These are phyloP conservation scores for Penicillium cataractarum DNA, from an alignment of 495 filamentous ascomycete species.

Conservation along the genomic window DNA sequence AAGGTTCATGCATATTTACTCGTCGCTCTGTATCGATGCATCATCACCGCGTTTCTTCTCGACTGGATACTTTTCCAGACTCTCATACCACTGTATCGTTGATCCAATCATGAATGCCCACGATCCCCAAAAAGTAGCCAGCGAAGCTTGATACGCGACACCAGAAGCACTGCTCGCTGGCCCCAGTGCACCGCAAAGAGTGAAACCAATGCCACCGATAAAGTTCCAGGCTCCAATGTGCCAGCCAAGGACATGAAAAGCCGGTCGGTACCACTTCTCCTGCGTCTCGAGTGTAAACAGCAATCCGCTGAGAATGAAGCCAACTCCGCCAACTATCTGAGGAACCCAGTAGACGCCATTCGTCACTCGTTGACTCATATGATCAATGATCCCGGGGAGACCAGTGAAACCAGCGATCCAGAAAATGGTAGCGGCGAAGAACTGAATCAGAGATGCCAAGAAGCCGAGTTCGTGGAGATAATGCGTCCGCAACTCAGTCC, in stretches of 20 bases:
- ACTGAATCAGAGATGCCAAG: constrained; percentile 62
- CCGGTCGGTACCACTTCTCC: constrained; percentile 65
- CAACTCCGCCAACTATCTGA: constrained; percentile 66
- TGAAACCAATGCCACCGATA: constrained; percentile 68
- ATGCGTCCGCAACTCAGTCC: constrained; percentile 59
- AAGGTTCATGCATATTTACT: not conserved
- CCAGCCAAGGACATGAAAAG: constrained; percentile 61
- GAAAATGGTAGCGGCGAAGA: constrained; percentile 63
- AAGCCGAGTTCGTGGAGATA: constrained; percentile 72
- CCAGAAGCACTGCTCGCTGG: constrained; percentile 50
- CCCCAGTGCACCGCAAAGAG: constrained; percentile 67
- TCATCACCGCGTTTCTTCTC: constrained; percentile 26
- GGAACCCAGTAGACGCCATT: constrained; percentile 69
- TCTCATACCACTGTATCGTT: constrained; percentile 67
- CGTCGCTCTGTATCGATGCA: not conserved
- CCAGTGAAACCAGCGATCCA: constrained; percentile 71
- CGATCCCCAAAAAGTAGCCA: constrained; percentile 69
- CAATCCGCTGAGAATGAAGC: constrained; percentile 61
- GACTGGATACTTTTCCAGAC: constrained; percentile 62
- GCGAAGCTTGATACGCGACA: constrained; percentile 56
- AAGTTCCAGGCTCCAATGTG: constrained; percentile 62
- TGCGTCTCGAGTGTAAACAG: constrained; percentile 76
- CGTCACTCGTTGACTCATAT: constrained; percentile 47
- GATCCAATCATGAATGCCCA: constrained; percentile 73
- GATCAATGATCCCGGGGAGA: constrained; percentile 58